A percentile compares a stretch with the other conserved stretches of the same genome.
Evolutionary conservation across 495 filamentous ascomycete species (phyloP).

Genomic region (Podospora didyma): DNA sequence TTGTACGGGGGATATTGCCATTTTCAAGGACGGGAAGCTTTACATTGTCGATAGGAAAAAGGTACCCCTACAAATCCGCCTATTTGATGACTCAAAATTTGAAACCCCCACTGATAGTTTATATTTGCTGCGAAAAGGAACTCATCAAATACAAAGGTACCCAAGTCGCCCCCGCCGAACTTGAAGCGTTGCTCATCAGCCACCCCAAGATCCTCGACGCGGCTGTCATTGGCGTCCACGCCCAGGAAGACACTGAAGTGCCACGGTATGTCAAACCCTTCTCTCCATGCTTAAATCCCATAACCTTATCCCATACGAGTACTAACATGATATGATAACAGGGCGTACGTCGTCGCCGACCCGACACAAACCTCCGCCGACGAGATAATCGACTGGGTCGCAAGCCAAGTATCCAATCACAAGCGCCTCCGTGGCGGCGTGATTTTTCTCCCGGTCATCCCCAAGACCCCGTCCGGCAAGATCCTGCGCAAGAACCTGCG

Average conservation of each 20-base stretch:
- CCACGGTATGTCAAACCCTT: conserved; percentile 39
- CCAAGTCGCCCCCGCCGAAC: conserved; percentile 75
- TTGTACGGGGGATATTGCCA: conserved; percentile 66
- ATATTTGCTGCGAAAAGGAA: conserved; percentile 27
- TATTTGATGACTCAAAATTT: too few relatives aligned
- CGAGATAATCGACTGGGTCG: conserved; percentile 30
- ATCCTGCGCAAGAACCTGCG: conserved; percentile 64
- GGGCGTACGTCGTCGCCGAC: conserved; percentile 67
- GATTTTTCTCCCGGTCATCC: conserved; percentile 68
- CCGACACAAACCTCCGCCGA: conserved; percentile 15
- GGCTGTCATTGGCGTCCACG: conserved; percentile 69
- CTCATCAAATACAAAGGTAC: conserved; percentile 54
- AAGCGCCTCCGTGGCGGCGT: conserved; percentile 77
- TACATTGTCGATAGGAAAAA: conserved; percentile 72
- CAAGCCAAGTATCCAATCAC: conserved; percentile 56
- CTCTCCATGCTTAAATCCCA: too few relatives aligned
- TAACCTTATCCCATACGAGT: too few relatives aligned
- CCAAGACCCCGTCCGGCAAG: conserved; percentile 81
- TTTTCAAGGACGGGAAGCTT: conserved; percentile 46
- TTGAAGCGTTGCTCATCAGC: conserved; percentile 67
- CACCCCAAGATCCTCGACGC: conserved; percentile 71
- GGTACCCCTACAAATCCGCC: too few relatives aligned
- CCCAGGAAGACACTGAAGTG: conserved; percentile 56
- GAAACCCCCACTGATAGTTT: too few relatives aligned
- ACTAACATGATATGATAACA: neutral